These are phyloP conservation scores for Entomortierella beljakovae DNA, from an alignment of 192 early-diverging fungal genomes.

Conservation along the genomic window DNA sequence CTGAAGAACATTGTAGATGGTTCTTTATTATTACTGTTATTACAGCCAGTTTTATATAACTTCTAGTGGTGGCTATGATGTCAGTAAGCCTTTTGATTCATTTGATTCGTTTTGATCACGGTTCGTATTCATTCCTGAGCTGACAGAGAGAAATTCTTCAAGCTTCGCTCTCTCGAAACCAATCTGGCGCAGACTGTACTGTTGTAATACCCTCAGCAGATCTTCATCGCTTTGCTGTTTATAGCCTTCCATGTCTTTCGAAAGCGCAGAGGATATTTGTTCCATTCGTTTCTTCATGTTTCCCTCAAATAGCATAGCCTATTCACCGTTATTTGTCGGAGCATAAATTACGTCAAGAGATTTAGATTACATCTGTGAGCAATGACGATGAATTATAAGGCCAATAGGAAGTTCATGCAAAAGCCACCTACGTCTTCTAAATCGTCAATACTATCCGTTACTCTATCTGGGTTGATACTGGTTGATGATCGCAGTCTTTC, in stretches of 20 bases:
- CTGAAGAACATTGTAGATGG: background rate
- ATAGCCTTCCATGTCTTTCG: conserved; percentile 51
- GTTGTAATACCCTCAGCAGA: conserved; percentile 41
- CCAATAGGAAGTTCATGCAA: background rate
- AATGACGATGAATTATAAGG: background rate
- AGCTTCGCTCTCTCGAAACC: conserved; percentile 56
- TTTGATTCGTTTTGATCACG: conserved; percentile 1
- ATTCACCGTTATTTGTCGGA: background rate
- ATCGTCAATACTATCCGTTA: conserved; percentile 57
- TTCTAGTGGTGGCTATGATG: too few relatives aligned
- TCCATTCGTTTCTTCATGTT: conserved; percentile 57
- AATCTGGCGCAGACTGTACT: conserved; percentile 57
- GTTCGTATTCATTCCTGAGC: conserved; percentile 13
- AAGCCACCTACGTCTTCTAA: conserved; percentile 55
- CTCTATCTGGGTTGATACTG: conserved; percentile 56
- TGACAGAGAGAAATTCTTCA: conserved; percentile 45
- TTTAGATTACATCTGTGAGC: conserved; percentile 2
- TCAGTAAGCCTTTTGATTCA: too few relatives aligned
- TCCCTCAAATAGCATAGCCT: conserved; percentile 54
- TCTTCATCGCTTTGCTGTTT: conserved; percentile 53
- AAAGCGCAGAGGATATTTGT: conserved; percentile 47
- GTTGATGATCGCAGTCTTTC: conserved; percentile 58
- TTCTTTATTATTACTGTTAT: background rate
- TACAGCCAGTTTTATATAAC: too few relatives aligned
- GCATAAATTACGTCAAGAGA: background rate